Base-by-base conservation (phyloP, 228 moss, liverwort and hornwort genomes). In the Sphagnum fallax region DNA sequence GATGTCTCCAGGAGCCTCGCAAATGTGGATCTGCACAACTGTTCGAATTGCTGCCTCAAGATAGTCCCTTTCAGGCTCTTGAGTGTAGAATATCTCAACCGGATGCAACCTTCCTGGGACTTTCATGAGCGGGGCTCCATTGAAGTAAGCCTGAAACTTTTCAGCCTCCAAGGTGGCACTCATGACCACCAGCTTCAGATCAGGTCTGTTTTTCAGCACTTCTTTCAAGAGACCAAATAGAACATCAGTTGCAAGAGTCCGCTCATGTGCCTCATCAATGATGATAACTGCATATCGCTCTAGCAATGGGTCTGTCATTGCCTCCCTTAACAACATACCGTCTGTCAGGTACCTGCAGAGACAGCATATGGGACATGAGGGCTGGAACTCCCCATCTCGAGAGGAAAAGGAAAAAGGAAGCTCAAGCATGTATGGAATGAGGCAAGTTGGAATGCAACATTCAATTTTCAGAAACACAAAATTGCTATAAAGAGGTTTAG, bases 151-250 rank as follows among this genome's bases (percentile, higher is more conserved):
- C 74, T 98, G 98, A 73, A 98, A 98, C 76, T 98, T 98, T 71
- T 98, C 98, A n/a, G 98, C 98, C 77, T 98, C 98, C 62, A 98
- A 79, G 0, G 93, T 94, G 49, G 98, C 94, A 90, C 98, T 98
- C 98, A 98, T 98, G 50, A 98, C 98, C 7, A 98, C 98, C 5
- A 98, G 94, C 69, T 98, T 98, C 84, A 98, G 79, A 73, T 98
- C 98, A 16, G 90, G 91, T 76, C 98, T 87, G 50, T 98, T 98
- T 78, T 89, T 98, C 79, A 98, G 60, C 52, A 94, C 98, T 70
- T 98, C 98, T 74, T 98, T 93, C 6, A 98, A 75, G 62, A 98
- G 85, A 8, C 98, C 98, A 72, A 98, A 98, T 4, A 98, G 77
- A 32, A 98, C 98, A 77, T 98, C 98, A 5, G 98, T 98, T 15